These are phyloP conservation scores for Trichoderma afroharzianum DNA, from an alignment of 2,329 filamentous ascomycete species.

Conservation along the genomic window DNA sequence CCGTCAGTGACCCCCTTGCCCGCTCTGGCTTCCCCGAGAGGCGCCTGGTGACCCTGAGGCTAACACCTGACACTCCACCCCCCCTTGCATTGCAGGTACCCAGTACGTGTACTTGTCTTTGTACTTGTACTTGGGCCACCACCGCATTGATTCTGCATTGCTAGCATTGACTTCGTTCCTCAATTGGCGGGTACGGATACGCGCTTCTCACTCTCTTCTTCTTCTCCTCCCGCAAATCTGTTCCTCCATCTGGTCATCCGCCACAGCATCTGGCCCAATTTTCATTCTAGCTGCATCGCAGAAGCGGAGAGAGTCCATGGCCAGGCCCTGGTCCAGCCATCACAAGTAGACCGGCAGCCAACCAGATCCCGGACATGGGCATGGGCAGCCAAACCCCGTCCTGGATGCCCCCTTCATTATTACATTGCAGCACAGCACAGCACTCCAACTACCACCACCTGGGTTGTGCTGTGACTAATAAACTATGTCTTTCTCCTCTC, in stretches of 20 bases:
- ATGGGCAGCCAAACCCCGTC: constrained; percentile 13
- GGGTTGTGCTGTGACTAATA: neutral
- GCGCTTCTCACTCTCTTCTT: neutral
- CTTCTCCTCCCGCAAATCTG: neutral
- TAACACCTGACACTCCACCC: neutral
- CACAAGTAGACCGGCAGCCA: neutral
- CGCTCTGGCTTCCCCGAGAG: neutral
- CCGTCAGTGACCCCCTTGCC: neutral
- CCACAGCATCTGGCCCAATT: neutral
- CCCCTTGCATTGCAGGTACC: neutral
- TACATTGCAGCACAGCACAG: neutral
- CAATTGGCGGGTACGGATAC: neutral
- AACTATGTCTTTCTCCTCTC: neutral
- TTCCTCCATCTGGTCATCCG: neutral
- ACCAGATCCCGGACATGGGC: constrained; percentile 11
- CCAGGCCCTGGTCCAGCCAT: neutral
- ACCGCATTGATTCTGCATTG: neutral
- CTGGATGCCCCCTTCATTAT: constrained; percentile 14
- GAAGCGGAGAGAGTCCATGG: neutral
- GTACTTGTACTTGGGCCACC: neutral
- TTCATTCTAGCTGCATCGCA: constrained; percentile 12
- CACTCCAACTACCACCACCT: neutral
- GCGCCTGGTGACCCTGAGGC: neutral
- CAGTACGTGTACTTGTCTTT: neutral
- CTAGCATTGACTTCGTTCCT: neutral